phyloP scores from a whole-genome alignment of 2,329 filamentous ascomycete species.

The Penicillium sp. region DNA sequence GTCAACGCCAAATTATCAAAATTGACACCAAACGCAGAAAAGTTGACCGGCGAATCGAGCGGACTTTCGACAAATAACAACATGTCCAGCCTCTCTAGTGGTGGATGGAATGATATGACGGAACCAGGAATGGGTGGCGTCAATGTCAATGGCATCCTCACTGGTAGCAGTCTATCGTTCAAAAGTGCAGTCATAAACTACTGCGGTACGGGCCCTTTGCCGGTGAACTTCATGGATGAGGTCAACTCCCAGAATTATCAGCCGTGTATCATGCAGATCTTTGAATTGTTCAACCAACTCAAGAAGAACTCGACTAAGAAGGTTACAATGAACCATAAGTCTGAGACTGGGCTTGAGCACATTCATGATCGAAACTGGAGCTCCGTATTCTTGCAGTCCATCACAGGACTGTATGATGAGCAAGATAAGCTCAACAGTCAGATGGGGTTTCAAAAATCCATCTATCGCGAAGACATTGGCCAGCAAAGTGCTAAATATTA shows the following conservation, averaged over 20 bases:
- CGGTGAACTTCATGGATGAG: constrained; percentile 33
- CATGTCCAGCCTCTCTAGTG: constrained; percentile 5
- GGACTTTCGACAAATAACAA: constrained; percentile 9
- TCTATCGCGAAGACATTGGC: constrained; percentile 32
- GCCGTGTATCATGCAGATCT: constrained; percentile 33
- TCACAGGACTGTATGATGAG: constrained; percentile 32
- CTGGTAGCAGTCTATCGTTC: constrained; percentile 33
- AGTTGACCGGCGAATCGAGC: constrained; percentile 30
- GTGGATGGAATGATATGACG: constrained; percentile 22
- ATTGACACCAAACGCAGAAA: constrained; percentile 30
- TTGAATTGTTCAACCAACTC: constrained; percentile 32
- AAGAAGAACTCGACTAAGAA: constrained; percentile 8
- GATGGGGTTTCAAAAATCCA: constrained; percentile 36
- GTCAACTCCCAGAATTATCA: constrained; percentile 30
- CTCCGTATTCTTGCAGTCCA: constrained; percentile 32
- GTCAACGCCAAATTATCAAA: constrained; percentile 24
- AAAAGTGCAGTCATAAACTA: constrained; percentile 34
- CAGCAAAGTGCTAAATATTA: constrained; percentile 33
- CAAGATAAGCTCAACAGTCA: constrained; percentile 30
- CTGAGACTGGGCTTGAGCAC: neutral
- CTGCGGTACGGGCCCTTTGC: constrained; percentile 31
- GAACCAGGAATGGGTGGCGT: constrained; percentile 31
- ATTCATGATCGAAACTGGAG: constrained; percentile 30
- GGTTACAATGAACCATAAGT: neutral
- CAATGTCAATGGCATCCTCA: constrained; percentile 30